Conservation (phyloP, 352 stramenopile species). For the Globisporangium splendens region DNA sequence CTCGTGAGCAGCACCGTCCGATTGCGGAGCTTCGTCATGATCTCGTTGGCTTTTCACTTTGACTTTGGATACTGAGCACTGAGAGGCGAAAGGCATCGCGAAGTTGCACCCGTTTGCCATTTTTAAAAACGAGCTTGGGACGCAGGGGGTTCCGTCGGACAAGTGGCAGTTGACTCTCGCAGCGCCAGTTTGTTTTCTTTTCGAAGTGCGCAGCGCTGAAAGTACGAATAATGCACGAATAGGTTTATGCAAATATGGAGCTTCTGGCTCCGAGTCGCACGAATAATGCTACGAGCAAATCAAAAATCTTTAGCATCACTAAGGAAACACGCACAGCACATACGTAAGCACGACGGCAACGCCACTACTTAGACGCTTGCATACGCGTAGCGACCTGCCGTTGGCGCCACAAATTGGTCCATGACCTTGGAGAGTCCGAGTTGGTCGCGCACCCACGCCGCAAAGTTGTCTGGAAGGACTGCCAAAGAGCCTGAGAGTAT, state of each 20-base stretch:
- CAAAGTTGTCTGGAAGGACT: constrained; percentile 4
- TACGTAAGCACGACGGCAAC: background rate
- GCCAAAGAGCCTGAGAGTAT: constrained; percentile 9
- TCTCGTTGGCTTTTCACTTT: background rate
- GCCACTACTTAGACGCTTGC: background rate
- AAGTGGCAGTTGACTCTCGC: too few species aligned
- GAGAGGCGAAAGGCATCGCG: too few species aligned
- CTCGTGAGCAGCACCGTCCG: constrained; percentile 15
- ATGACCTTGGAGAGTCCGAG: constrained; percentile 13
- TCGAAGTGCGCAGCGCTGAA: too few species aligned
- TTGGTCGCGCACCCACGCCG: constrained; percentile 14
- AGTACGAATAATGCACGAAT: too few species aligned
- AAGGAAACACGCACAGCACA: background rate
- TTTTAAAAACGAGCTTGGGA: too few species aligned
- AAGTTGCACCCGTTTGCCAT: too few species aligned
- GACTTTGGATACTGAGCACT: background rate
- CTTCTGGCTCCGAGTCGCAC: too few species aligned
- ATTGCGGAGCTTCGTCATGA: constrained; percentile 21
- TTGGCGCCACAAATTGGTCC: constrained; percentile 11
- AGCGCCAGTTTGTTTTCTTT: too few species aligned
- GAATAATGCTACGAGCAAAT: too few species aligned
- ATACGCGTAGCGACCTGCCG: background rate
- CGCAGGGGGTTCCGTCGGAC: too few species aligned
- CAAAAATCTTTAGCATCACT: too few species aligned
- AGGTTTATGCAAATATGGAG: too few species aligned